These are phyloP conservation scores for Boletus pseudopeckii DNA, from an alignment of 768 basidiomycete genomes.

Conservation along the genomic window DNA sequence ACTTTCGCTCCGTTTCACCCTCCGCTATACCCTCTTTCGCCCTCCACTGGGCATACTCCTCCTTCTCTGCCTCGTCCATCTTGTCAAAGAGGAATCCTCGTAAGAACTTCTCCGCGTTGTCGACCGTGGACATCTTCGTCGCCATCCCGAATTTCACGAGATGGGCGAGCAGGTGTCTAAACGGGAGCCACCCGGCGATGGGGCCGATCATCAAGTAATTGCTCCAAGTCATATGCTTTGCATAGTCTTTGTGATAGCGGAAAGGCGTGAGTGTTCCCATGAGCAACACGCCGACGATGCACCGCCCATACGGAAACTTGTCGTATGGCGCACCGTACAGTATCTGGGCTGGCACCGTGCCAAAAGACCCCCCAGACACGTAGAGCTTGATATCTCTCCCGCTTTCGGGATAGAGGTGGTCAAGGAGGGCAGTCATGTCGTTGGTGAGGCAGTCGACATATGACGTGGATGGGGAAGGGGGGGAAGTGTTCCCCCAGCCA, in stretches of 20 bases:
- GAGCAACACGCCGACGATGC: constrained; percentile 47
- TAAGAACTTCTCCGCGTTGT: constrained; percentile 42
- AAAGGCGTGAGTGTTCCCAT: constrained; percentile 47
- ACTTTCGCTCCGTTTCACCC: constrained; percentile 40
- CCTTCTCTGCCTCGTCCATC: constrained; percentile 37
- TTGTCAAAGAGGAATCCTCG: constrained; percentile 37
- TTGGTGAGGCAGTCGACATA: constrained; percentile 42
- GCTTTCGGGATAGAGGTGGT: constrained; percentile 46
- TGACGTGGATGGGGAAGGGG: constrained; percentile 30
- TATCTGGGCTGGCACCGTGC: constrained; percentile 53
- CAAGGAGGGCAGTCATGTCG: constrained; percentile 46
- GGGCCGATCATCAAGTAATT: constrained; percentile 49
- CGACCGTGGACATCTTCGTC: constrained; percentile 36
- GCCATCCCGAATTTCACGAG: constrained; percentile 33
- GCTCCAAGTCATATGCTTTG: constrained; percentile 42
- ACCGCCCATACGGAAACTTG: constrained; percentile 46
- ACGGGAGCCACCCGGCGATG: constrained; percentile 40
- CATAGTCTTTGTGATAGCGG: constrained; percentile 43
- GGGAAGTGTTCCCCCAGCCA: constrained; percentile 56
- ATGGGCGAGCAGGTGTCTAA: constrained; percentile 31
- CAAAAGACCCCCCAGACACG: constrained; percentile 52
- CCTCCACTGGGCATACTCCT: constrained; percentile 39
- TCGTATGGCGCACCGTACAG: constrained; percentile 51
- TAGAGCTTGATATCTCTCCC: constrained; percentile 41
- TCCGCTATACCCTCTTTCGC: constrained; percentile 38